Conservation (phyloP, 352 stramenopile species). For the Globisporangium echinulatum region DNA sequence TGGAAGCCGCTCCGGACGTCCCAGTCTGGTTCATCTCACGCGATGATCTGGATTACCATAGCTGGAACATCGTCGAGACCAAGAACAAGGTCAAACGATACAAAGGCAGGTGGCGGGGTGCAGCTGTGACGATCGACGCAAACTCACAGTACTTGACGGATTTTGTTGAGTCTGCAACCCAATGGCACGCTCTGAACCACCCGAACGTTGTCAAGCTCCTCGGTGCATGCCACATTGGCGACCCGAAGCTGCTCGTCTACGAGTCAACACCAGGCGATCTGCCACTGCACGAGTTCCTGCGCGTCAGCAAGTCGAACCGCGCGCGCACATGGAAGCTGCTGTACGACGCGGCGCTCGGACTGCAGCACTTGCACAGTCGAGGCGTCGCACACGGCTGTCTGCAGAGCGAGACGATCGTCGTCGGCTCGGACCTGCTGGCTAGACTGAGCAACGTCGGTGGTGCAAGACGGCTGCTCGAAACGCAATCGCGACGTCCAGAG, state of each 20-base stretch:
- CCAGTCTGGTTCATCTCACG: not conserved
- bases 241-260: not conserved
- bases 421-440: slow-evolving; percentile 11
- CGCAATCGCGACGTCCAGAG: no score
- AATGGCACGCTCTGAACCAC: slow-evolving; percentile 1
- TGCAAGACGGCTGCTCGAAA: not conserved
- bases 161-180: not conserved
- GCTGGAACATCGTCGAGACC: slow-evolving; percentile 1
- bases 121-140: not conserved
- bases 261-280: not conserved
- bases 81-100: not conserved
- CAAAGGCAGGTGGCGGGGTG: slow-evolving; percentile 1
- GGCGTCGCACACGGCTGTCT: slow-evolving; percentile 15
- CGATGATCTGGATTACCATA: not conserved
- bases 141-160: no score
- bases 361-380: slow-evolving; percentile 19
- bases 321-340: slow-evolving; percentile 10
- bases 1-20: not conserved
- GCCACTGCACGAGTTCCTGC: slow-evolving; percentile 1
- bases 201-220: slow-evolving; percentile 7
- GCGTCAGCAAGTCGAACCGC: not conserved
- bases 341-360: slow-evolving; percentile 18
- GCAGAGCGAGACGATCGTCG: slow-evolving; percentile 2
- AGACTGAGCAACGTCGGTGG: slow-evolving; percentile 7
- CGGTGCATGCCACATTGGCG: not conserved